Percentiles rank a stretch among this genome's conserved stretches.
Evolutionary conservation across 1,284 basidiomycete genomes (phyloP).

Genomic region (Trametes sp.): DNA sequence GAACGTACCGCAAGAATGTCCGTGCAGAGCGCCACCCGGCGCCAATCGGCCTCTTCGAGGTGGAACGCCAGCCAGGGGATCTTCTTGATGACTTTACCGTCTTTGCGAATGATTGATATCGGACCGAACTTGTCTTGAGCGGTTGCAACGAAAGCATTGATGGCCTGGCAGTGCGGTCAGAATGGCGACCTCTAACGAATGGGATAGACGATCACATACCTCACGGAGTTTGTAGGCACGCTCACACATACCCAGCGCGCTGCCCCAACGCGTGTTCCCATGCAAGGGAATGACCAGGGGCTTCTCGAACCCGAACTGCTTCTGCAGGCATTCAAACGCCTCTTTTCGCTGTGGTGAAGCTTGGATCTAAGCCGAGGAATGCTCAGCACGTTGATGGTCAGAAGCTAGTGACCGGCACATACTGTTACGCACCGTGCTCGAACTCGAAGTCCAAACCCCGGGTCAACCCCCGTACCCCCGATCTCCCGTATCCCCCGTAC

Average conservation of each 20-base stretch:
- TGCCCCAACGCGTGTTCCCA: slow-evolving; percentile 11
- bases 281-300: slow-evolving; percentile 14
- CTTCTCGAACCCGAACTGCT: not conserved
- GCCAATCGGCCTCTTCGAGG: slow-evolving; percentile 33
- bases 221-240: not conserved
- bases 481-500: too few relatives aligned
- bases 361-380: not conserved
- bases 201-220: not conserved
- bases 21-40: slow-evolving; percentile 12
- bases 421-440: too few relatives aligned
- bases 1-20: slow-evolving; percentile 5
- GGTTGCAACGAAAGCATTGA: slow-evolving; percentile 31
- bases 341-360: not conserved
- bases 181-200: too few relatives aligned
- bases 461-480: too few relatives aligned
- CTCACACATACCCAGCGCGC: slow-evolving; percentile 6
- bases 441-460: too few relatives aligned
- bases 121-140: slow-evolving; percentile 37
- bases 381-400: too few relatives aligned
- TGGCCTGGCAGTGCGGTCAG: slow-evolving; percentile 17
- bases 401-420: too few relatives aligned
- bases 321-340: not conserved
- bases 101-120: slow-evolving; percentile 33
- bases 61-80: slow-evolving; percentile 38
- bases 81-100: slow-evolving; percentile 34